Evolutionary conservation across 805 yeast genomes (phyloP), one percentile per base, ranked within the genome.

Genomic region (Debaryomyces prosopidis): DNA sequence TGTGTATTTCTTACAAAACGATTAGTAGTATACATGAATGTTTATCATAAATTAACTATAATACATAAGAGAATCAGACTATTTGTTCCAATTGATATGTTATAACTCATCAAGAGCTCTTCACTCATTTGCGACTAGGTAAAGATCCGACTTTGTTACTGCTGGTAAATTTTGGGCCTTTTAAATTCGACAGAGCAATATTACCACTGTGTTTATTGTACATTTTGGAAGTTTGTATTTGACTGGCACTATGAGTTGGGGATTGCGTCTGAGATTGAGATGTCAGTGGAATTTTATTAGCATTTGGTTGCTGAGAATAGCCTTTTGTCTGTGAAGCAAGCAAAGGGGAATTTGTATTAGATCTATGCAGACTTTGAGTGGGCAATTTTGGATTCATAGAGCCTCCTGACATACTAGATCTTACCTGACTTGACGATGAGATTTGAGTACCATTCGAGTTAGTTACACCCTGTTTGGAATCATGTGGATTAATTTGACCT

Each of bases 241-340:
- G 33, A 11, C 16, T 11, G 2, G 33, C 16, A 9, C 14, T 14
- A 5, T 30, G 16, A 14, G 33, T n/a, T 30, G 33, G 33, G 5
- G 33, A 30, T 30, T 30, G 33, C 6, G 33, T 9, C 11, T 30
- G 33, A 30, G 33, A 14, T 14, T 30, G 33, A 7, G 33, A 30
- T 30, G 16, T 14, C 12, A 14, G 16, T 5, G 33, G 16, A 30
- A 14, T 3, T 11, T 30, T 30, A 11, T 30, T 30, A 30, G 6
- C 8, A 9, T 30, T 30, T 4, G 5, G 33, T 30, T 30, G 33
- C 11, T 30, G 33, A 6, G 10, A 30, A 26, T 38, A 15, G 15
- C 33, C 34, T 34, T 36, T 28, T 5, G 31, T 36, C 37, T 47
- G 50, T 19, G 50, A 47, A 8, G 47, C 50, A 19, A 47, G 36